Base-by-base conservation (phyloP, 2,329 filamentous ascomycete species). In the Falciphora oryzae region DNA sequence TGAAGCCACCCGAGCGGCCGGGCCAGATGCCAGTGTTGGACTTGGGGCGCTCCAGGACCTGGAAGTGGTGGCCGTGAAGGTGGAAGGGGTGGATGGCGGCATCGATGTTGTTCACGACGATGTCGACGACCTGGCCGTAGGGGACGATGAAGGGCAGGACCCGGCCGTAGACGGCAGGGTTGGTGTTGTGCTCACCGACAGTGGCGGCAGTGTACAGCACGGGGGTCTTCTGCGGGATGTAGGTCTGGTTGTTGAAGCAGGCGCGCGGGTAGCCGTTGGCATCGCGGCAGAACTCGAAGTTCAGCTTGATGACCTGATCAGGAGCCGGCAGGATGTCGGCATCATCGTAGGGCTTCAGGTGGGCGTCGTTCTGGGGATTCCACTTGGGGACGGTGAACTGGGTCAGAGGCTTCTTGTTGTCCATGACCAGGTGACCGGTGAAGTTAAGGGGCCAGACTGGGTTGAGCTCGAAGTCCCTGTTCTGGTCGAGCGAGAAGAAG, bases 141-240 rank as follows among this genome's bases (percentile, higher is more conserved):
- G 72, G 65, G 59, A 79, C 72, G 35, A 80, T 69, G 67, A 77
- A 78, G 7, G 80, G 76, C 66, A 77, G 74, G 59, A 81, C 73
- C 56, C 72, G 73, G 28, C 80, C 80, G 65, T 82, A 82, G 7
- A 81, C 73, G 3, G 65, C 44, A 0, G 77, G 72, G 67, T 82
- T 71, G 7, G 73, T 75, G 70, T 81, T 81, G 70, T 75, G 68
- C 0, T 73, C 69, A 5, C 83, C 83, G 1, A 83, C 77, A 0
- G 86, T 86, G 3, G 90, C 80, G n/a, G 83, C 89, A 3, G 87
- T 88, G 79, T 91, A 93, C 7, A 93, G 77, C 0, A 87, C 85
- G 0, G 90, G 90, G 0, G 92, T 89, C 70, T 86, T 84, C 63
- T 89, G 89, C 10, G 73, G 67, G n/a, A 89, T 82, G 71, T 90